Base-by-base conservation (phyloP, 495 filamentous ascomycete species). In the Trichoderma asperelloides region DNA sequence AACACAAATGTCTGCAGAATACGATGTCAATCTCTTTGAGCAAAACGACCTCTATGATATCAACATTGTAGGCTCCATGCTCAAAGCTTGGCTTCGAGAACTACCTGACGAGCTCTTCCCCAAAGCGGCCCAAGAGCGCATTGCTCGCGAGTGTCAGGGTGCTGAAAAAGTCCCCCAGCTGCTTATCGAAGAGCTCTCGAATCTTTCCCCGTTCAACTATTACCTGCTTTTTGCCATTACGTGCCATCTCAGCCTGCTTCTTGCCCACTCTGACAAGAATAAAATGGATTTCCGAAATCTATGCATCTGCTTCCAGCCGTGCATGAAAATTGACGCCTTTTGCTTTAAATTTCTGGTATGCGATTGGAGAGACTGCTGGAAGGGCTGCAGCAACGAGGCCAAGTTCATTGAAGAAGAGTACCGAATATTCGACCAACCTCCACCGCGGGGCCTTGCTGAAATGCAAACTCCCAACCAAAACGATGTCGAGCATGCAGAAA, bases 211-310 rank as follows among this genome's bases (percentile, higher is more conserved):
- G 0, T 96, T 91, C 79, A 92, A 97, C 77, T 97, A 97, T 77
- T 96, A 97, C 71, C 90, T 97, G 39, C 87, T 97, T 60, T 96
- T 96, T 76, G 93, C 93, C 69, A 95, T 96, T 70, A 97, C 93
- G 39, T 96, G 93, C 75, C 93, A 96, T 70, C 86, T 96, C 43
- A 93, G 90, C 73, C 84, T 96, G 4, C 85, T 97, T 16, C 89
- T 93, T 68, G 89, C 89, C 0, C 91, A 93, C 73, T 86, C 88
- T 37, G 91, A 91, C 41, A 90, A 90, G 76, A 97, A 96, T 81
- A 94, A 93, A 80, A 97, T 97, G 93, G 89, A 93, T 74, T 96
- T 92, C 74, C 84, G 87, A 70, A 96, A 96, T 69, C 85, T 97
- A 1, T 93, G 90, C 78, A 93, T 96, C 69, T 97, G 93, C 80